A percentile compares a stretch with the other conserved stretches of the same genome.
phyloP scores from a whole-genome alignment of 768 basidiomycete genomes.

The Suillus plorans region DNA sequence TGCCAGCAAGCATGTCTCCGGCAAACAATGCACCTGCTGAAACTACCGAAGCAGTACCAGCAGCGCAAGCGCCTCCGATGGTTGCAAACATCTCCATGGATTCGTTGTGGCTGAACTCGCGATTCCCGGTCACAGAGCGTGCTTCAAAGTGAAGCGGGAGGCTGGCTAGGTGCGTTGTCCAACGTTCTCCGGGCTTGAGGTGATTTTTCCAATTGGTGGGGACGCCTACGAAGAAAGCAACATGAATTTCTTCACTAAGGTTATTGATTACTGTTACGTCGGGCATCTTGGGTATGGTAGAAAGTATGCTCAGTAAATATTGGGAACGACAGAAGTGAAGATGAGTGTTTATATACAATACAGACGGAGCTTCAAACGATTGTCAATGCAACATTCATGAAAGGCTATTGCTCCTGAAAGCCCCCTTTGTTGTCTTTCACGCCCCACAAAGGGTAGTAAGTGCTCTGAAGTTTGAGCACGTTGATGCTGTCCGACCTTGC shows the following conservation, averaged over 20 bases:
- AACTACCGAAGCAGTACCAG: slow-evolving; percentile 12
- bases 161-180: slow-evolving; percentile 13
- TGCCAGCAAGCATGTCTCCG: not conserved
- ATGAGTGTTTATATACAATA: not conserved
- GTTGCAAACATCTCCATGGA: slow-evolving; percentile 21
- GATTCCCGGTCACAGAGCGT: slow-evolving; percentile 13
- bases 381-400: not conserved
- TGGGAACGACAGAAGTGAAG: not conserved
- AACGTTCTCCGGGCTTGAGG: slow-evolving; percentile 16
- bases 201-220: slow-evolving; percentile 19
- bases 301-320: not conserved
- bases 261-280: slow-evolving; percentile 21
- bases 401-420: too few relatives aligned
- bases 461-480: too few relatives aligned
- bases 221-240: slow-evolving; percentile 19
- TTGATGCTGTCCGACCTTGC: too few relatives aligned
- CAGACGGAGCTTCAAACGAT: not conserved
- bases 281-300: slow-evolving; percentile 11
- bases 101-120: slow-evolving; percentile 16
- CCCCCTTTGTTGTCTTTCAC: too few relatives aligned
- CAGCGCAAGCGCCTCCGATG: not conserved
- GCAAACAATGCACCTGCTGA: not conserved
- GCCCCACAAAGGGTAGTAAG: too few relatives aligned
- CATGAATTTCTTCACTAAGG: slow-evolving; percentile 19
- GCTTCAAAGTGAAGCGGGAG: slow-evolving; percentile 16